Evolutionary conservation across 179 eudicot species (phyloP), one percentile per base, ranked within the genome.

Genomic region (Vitellaria paradoxa): DNA sequence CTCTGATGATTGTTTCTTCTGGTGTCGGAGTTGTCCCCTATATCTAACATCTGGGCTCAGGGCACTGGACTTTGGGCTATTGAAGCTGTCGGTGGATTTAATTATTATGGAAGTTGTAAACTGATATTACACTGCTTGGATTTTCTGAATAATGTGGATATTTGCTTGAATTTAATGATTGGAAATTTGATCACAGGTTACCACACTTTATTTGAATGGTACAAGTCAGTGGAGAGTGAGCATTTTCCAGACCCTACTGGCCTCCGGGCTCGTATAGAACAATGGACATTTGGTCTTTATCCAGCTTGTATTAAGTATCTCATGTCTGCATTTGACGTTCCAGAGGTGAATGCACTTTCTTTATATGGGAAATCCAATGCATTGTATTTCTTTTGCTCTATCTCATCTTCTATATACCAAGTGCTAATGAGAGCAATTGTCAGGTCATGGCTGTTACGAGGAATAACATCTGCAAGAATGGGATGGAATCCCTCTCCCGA

Each of bases 221-320:
- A 96, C 78, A 83, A 92, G 61, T 87, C 91, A 55, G 92, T 96
- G 81, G 99, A 96, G 79, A 89, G 93, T 70, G 97, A 96, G 81
- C 98, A 96, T 84, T 96, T 96, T 80, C 99, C 99, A 18, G 99
- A 96, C 76, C 99, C 98, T 53, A 89, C 98, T 66, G 98, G 99
- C 47, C 98, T 96, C 75, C 89, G 99, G 78, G 86, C 90, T 67
- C 99, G 97, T 85, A 89, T 96, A 60, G 97, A 96, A 73, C 92
- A 96, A 73, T 96, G 98, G 99, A 94, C 97, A 49, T 94, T 92
- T 84, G 98, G 99, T 72, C 91, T 96, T 73, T 96, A 96, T 83
- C 99, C 99, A 71, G 98, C 98, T 21, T 96, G 99, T 87, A 92
- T 96, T 55, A 96, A 96, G 79, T 96, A 96, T 83, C 91, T 96